Conservation (phyloP, 1,284 basidiomycete species). For the Stygiomarasmius scandens region DNA sequence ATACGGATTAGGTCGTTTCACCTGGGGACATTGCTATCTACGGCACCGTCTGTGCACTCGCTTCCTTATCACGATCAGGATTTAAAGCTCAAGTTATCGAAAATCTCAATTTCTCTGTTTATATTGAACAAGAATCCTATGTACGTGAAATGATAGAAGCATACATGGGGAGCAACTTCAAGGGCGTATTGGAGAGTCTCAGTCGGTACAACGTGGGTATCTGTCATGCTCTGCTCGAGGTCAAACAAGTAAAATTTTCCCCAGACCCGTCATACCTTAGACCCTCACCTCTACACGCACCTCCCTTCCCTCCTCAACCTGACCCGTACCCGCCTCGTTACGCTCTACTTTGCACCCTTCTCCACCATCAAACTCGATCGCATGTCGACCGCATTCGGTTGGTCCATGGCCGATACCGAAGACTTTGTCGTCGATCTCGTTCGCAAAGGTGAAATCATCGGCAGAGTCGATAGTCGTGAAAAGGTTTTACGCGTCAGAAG, state of each 20-base stretch:
- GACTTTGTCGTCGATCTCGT: slow-evolving; percentile 74
- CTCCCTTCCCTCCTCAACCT: slow-evolving; percentile 7
- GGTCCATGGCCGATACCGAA: slow-evolving; percentile 70
- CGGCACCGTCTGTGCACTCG: slow-evolving; percentile 78
- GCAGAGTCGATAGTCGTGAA: slow-evolving; percentile 78
- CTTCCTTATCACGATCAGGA: slow-evolving; percentile 68
- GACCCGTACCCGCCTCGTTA: slow-evolving; percentile 14
- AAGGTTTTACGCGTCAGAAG: slow-evolving; percentile 78
- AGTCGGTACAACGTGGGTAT: slow-evolving; percentile 68
- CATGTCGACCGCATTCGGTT: slow-evolving; percentile 84
- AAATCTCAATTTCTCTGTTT: slow-evolving; percentile 70
- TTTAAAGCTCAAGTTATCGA: slow-evolving; percentile 73
- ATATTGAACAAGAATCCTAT: slow-evolving; percentile 86
- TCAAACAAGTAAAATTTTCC: not conserved
- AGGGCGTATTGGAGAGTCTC: slow-evolving; percentile 74
- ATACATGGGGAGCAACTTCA: slow-evolving; percentile 84
- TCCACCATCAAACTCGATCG: slow-evolving; percentile 67
- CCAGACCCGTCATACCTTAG: slow-evolving; percentile 74
- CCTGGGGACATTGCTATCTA: slow-evolving; percentile 84
- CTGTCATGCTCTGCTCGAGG: not conserved
- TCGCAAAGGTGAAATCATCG: slow-evolving; percentile 73
- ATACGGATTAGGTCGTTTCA: slow-evolving; percentile 59
- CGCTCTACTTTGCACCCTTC: slow-evolving; percentile 16
- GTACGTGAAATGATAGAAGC: slow-evolving; percentile 80
- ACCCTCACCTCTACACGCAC: slow-evolving; percentile 64